These are phyloP conservation scores for Starmerella sirachaensis DNA, from an alignment of 805 yeast species.

Conservation along the genomic window DNA sequence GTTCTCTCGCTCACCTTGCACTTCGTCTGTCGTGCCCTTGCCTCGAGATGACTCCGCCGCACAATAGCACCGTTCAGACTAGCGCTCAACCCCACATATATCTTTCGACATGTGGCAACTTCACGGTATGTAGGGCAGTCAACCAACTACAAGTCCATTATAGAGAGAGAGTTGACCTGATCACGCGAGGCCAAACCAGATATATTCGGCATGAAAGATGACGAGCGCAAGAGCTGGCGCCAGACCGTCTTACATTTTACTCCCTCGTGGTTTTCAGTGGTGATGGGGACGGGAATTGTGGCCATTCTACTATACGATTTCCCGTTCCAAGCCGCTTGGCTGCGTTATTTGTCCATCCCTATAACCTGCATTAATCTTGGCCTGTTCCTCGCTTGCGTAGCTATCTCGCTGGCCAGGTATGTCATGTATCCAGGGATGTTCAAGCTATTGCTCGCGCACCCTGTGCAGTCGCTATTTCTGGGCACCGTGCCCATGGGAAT, in stretches of 20 bases:
- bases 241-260: conserved; percentile 2
- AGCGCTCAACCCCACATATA: too few relatives aligned
- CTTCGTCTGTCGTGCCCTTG: too few relatives aligned
- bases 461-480: conserved; percentile 2
- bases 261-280: conserved; percentile 4
- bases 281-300: conserved; percentile 5
- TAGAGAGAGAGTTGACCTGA: too few relatives aligned
- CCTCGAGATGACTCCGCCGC: too few relatives aligned
- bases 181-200: too few relatives aligned
- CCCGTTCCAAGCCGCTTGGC: conserved; percentile 2
- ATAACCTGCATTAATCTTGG: conserved; percentile 1
- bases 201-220: too few relatives aligned
- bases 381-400: not conserved
- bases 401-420: conserved; percentile 1
- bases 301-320: not conserved
- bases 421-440: not conserved
- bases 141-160: too few relatives aligned
- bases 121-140: too few relatives aligned
- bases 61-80: too few relatives aligned
- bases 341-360: not conserved
- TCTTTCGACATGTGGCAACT: too few relatives aligned
- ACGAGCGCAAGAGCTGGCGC: not conserved
- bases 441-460: conserved; percentile 1
- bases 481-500: conserved; percentile 7
- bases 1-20: too few relatives aligned